Evolutionary conservation across 768 basidiomycete species (phyloP).

Genomic region (Boletus edulis): DNA sequence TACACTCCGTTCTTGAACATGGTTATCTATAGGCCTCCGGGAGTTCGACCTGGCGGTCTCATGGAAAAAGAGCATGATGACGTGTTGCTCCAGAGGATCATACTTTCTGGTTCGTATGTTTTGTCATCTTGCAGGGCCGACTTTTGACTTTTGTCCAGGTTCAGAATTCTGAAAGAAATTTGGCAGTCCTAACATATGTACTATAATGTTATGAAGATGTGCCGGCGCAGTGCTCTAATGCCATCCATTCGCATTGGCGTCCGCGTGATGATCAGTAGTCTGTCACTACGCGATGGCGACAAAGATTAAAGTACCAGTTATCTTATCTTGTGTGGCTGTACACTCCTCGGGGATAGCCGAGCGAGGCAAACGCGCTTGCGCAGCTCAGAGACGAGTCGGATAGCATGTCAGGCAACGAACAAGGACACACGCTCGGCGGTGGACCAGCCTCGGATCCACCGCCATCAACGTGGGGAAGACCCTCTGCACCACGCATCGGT

Average conservation of each 20-base stretch:
- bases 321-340: conserved; percentile 4
- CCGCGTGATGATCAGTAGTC: too few relatives aligned
- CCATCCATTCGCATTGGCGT: too few relatives aligned
- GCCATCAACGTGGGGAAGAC: conserved; percentile 45
- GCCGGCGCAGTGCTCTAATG: too few relatives aligned
- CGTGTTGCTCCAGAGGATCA: neutral
- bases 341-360: neutral
- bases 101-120: neutral
- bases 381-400: neutral
- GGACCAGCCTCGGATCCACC: conserved; percentile 43
- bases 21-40: neutral
- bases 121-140: too few relatives aligned
- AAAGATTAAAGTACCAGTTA: too few relatives aligned
- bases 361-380: neutral
- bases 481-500: conserved; percentile 43
- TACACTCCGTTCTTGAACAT: neutral
- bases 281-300: too few relatives aligned
- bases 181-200: too few relatives aligned
- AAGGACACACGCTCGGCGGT: conserved; percentile 50
- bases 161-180: too few relatives aligned
- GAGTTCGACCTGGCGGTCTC: neutral
- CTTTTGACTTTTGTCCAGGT: too few relatives aligned
- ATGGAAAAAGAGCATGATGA: neutral
- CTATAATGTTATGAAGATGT: too few relatives aligned
- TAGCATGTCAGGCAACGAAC: conserved; percentile 39